phyloP scores from a whole-genome alignment of 345 rosid species.

The Heritiera fomes region DNA sequence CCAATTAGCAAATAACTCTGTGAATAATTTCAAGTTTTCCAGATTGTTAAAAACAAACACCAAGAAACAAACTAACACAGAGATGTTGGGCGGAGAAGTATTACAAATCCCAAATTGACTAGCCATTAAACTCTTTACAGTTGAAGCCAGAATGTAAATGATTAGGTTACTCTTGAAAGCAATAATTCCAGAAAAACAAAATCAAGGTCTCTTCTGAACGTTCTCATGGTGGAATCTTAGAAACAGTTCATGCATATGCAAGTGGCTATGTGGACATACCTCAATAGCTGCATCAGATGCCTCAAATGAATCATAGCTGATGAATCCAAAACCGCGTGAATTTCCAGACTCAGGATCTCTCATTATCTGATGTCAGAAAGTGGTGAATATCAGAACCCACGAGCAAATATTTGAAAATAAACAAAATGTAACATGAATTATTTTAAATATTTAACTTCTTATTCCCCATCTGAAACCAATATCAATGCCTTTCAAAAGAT shows the following conservation, averaged over 20 bases:
- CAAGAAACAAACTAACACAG: not conserved
- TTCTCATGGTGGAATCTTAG: not conserved
- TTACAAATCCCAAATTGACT: not conserved
- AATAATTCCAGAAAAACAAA: constrained; percentile 5
- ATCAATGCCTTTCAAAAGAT: not conserved
- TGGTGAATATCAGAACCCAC: constrained; percentile 22
- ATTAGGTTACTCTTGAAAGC: not conserved
- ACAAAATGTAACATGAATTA: not conserved
- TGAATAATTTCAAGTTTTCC: not conserved
- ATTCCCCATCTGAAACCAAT: not conserved
- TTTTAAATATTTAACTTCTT: not conserved
- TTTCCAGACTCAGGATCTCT: constrained; percentile 98
- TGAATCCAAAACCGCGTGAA: constrained; percentile 97
- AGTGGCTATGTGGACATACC: constrained; percentile 41
- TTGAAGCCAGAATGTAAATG: not conserved
- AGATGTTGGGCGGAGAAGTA: not conserved
- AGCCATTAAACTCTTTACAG: not conserved
- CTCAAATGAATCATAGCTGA: constrained; percentile 97
- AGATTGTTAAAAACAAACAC: not conserved
- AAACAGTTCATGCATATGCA: not conserved
- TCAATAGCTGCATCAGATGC: constrained; percentile 99
- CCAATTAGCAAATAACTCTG: not conserved
- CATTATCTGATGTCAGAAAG: constrained; percentile 62
- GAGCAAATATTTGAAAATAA: not conserved
- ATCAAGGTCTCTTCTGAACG: not conserved